Evolutionary conservation across 2,329 filamentous ascomycete genomes (phyloP).

Genomic region (Fusarium miscanthi): DNA sequence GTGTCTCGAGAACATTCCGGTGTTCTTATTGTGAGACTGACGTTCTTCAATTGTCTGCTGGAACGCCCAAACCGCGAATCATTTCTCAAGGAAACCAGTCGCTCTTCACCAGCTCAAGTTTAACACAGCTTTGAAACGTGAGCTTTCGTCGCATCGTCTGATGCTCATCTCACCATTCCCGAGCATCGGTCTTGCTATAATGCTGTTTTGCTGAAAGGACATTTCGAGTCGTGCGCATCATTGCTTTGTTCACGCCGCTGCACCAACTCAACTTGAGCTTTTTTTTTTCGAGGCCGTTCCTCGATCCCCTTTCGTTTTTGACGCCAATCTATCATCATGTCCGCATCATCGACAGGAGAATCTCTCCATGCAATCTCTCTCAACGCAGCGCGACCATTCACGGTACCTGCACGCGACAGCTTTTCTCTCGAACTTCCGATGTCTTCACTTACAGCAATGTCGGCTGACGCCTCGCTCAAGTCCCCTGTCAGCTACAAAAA

Average conservation of each 20-base stretch:
- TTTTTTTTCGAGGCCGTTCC: constrained; percentile 6
- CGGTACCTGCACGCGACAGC: constrained; percentile 58
- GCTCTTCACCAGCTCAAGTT: neutral
- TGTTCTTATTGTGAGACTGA: constrained; percentile 16
- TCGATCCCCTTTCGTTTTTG: constrained; percentile 38
- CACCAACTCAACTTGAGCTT: neutral
- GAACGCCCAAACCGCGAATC: neutral
- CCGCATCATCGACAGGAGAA: constrained; percentile 65
- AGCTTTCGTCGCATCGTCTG: constrained; percentile 33
- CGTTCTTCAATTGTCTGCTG: constrained; percentile 8
- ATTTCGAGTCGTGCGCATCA: constrained; percentile 14
- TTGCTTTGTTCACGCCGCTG: neutral
- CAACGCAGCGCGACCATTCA: constrained; percentile 56
- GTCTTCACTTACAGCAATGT: constrained; percentile 55
- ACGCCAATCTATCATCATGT: constrained; percentile 54
- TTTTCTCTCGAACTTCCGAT: constrained; percentile 63
- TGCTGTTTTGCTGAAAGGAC: constrained; percentile 36
- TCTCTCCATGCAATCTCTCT: constrained; percentile 59
- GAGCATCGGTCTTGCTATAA: constrained; percentile 28
- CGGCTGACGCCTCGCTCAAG: constrained; percentile 60
- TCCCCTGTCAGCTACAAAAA: constrained; percentile 62
- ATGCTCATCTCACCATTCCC: constrained; percentile 23
- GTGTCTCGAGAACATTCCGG: constrained; percentile 11
- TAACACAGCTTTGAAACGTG: constrained; percentile 1
- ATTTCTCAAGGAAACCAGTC: neutral